phyloP scores from a whole-genome alignment of 1,139 yeast genomes.

The Pichia kudriavzevii region DNA sequence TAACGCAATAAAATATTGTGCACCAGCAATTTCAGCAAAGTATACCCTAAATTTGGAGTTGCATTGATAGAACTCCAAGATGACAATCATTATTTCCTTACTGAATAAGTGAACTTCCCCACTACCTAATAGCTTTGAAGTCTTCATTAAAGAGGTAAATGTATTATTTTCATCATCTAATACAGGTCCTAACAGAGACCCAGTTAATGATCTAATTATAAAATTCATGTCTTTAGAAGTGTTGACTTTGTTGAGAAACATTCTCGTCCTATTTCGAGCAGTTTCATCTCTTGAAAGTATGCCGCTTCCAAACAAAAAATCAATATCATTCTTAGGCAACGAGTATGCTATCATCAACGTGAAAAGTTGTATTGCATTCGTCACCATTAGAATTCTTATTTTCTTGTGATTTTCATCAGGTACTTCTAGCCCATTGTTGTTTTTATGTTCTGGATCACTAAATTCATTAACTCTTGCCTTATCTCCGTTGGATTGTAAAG shows the following conservation, averaged over 20 bases:
- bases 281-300: constrained; percentile 27
- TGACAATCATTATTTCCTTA: constrained; percentile 48
- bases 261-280: constrained; percentile 38
- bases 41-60: constrained; percentile 47
- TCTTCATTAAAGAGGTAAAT: constrained; percentile 22
- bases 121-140: constrained; percentile 18
- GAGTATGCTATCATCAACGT: constrained; percentile 60
- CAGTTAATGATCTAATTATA: constrained; percentile 39
- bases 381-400: constrained; percentile 45
- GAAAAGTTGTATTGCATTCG: constrained; percentile 56
- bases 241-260: constrained; percentile 45
- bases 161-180: constrained; percentile 17
- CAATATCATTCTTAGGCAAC: constrained; percentile 44
- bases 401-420: constrained; percentile 33
- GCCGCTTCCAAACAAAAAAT: constrained; percentile 35
- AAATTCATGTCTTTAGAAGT: constrained; percentile 47
- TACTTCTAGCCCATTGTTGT: constrained; percentile 28
- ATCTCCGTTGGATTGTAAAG: constrained; percentile 29
- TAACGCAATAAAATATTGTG: constrained; percentile 48
- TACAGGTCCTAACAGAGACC: constrained; percentile 39
- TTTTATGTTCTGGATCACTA: constrained; percentile 2
- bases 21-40: constrained; percentile 39
- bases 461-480: neutral
- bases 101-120: constrained; percentile 43
- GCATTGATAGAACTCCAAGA: constrained; percentile 76